A percentile compares a stretch with the other conserved stretches of the same genome.
Conservation (phyloP, 2,329 filamentous ascomycete species). For the Aspergillus transmontanensis region DNA sequence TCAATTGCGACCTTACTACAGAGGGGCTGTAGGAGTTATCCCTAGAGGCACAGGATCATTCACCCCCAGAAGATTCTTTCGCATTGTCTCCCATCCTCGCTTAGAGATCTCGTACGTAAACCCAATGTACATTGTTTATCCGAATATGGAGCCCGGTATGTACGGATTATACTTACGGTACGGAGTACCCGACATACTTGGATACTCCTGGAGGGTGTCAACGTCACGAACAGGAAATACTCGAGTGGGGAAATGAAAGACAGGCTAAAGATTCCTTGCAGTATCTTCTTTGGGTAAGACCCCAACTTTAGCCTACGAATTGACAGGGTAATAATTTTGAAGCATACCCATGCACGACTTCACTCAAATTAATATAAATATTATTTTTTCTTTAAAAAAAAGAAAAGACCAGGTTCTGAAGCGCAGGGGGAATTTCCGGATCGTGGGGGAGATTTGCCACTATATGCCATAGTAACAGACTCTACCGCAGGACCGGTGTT, state of each 20-base stretch:
- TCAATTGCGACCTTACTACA: background rate
- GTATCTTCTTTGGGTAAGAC: slow-evolving; percentile 23
- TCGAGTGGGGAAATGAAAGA: background rate
- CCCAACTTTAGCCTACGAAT: slow-evolving; percentile 13
- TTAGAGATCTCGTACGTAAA: background rate
- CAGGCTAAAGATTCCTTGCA: slow-evolving; percentile 10
- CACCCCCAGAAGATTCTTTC: background rate
- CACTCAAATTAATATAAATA: background rate
- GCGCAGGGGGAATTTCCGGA: slow-evolving; percentile 23
- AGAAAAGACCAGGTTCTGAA: slow-evolving; percentile 11
- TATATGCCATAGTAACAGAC: slow-evolving; percentile 18
- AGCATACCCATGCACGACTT: slow-evolving; percentile 8
- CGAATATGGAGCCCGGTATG: background rate
- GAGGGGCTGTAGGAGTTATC: background rate
- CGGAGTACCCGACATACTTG: background rate
- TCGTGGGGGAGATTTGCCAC: slow-evolving; percentile 31
- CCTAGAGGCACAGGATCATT: background rate
- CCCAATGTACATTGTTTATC: background rate
- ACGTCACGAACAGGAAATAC: background rate
- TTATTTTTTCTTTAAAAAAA: slow-evolving; percentile 2
- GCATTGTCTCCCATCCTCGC: background rate
- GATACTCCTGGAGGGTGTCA: background rate
- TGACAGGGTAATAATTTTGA: slow-evolving; percentile 16
- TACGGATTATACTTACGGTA: background rate
- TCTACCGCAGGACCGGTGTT: slow-evolving; percentile 23